phyloP scores from a whole-genome alignment of 164 flowering plant species.

The Dillenia turbinata region DNA sequence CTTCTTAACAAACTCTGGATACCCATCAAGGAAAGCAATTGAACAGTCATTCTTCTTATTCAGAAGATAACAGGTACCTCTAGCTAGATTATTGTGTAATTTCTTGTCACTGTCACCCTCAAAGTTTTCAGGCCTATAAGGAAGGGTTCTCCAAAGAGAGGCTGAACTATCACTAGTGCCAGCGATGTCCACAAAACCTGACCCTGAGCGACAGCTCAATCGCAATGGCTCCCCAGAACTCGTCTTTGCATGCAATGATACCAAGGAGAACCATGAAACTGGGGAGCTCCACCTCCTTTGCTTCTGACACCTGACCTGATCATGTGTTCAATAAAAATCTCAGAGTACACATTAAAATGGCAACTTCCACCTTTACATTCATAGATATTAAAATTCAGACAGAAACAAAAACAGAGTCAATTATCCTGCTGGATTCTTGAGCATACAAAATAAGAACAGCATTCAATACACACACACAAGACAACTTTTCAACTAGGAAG shows the following conservation, averaged over 20 bases:
- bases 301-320: conserved; percentile 63
- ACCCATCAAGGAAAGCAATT: conserved; percentile 76
- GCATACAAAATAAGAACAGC: too few relatives aligned
- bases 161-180: conserved; percentile 38
- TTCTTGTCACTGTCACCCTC: conserved; percentile 55
- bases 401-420: too few relatives aligned
- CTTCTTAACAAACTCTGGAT: conserved; percentile 74
- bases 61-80: conserved; percentile 55
- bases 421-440: too few relatives aligned
- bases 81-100: conserved; percentile 29
- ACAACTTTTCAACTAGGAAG: too few relatives aligned
- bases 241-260: conserved; percentile 76
- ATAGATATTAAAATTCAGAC: too few relatives aligned
- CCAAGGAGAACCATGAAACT: conserved; percentile 64
- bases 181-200: conserved; percentile 73
- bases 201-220: conserved; percentile 49
- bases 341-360: too few relatives aligned
- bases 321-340: conserved; percentile 7
- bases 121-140: conserved; percentile 45
- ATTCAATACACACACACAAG: too few relatives aligned
- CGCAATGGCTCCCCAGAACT: conserved; percentile 61
- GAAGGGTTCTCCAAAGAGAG: conserved; percentile 57
- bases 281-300: conserved; percentile 53
- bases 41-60: conserved; percentile 68
- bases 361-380: too few relatives aligned